Evolutionary conservation across 768 basidiomycete genomes (phyloP).

Genomic region (Pilatotrama ljubarskyi): DNA sequence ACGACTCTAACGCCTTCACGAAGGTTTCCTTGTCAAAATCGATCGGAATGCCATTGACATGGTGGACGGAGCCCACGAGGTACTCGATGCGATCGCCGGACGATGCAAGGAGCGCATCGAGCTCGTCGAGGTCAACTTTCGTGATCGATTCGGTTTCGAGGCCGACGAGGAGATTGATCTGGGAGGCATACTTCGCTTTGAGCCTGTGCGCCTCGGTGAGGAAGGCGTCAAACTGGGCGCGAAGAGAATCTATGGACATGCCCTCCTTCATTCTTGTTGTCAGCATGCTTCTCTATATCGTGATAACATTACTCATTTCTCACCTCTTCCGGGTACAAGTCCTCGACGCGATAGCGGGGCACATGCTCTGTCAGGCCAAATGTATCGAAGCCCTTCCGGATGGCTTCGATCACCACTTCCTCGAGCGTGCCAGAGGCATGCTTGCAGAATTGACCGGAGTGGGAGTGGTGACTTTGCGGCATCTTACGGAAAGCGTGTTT

Average conservation of each 20-base stretch:
- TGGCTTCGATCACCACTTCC: constrained; percentile 79
- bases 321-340: constrained; percentile 98
- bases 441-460: constrained; percentile 92
- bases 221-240: constrained; percentile 69
- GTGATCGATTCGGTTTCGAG: constrained; percentile 93
- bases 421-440: constrained; percentile 83
- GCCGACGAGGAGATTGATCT: constrained; percentile 81
- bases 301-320: background rate
- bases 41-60: constrained; percentile 84
- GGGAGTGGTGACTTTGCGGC: constrained; percentile 84
- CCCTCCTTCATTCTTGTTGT: constrained; percentile 46
- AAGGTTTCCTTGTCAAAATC: constrained; percentile 85
- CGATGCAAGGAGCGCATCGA: constrained; percentile 52
- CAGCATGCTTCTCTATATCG: constrained; percentile 4
- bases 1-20: constrained; percentile 53
- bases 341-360: constrained; percentile 76
- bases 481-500: constrained; percentile 29
- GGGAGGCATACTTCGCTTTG: constrained; percentile 56
- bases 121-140: constrained; percentile 55
- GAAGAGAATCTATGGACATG: constrained; percentile 51
- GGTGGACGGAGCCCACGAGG: constrained; percentile 91
- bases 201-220: constrained; percentile 79
- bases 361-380: constrained; percentile 94
- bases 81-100: constrained; percentile 69
- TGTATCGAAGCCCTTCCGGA: constrained; percentile 71